These are phyloP conservation scores for Pisolithus orientalis DNA, from an alignment of 768 basidiomycete genomes.

Conservation along the genomic window DNA sequence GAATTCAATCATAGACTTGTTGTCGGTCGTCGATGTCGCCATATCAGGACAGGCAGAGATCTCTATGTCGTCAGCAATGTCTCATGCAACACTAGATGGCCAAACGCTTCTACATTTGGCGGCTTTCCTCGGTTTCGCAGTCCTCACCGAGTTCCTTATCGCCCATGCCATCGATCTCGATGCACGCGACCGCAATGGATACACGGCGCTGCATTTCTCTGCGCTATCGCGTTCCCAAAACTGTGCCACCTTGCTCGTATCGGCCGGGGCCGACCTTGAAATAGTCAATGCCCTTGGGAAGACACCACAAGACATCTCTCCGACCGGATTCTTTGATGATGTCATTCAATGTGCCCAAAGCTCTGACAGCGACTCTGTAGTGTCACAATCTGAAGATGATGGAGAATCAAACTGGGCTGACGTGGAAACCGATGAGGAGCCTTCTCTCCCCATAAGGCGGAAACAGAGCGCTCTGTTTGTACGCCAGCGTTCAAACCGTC, in stretches of 20 bases:
- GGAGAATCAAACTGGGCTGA: constrained; percentile 65
- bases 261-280: constrained; percentile 74
- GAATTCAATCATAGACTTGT: constrained; percentile 69
- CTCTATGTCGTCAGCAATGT: constrained; percentile 53
- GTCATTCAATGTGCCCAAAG: constrained; percentile 11
- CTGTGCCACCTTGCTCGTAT: constrained; percentile 63
- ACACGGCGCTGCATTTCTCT: constrained; percentile 85
- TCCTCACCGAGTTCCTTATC: constrained; percentile 68
- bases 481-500: constrained; percentile 21
- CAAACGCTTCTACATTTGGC: constrained; percentile 91
- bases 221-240: constrained; percentile 55
- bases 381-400: constrained; percentile 31
- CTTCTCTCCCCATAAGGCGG: constrained; percentile 27
- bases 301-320: constrained; percentile 58
- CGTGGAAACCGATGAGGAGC: constrained; percentile 58
- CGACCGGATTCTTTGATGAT: constrained; percentile 39
- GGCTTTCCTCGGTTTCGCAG: constrained; percentile 67
- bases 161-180: constrained; percentile 72
- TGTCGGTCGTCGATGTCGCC: constrained; percentile 68
- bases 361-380: constrained; percentile 21
- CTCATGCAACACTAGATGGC: constrained; percentile 60
- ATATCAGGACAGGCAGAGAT: constrained; percentile 37
- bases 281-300: constrained; percentile 69
- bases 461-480: constrained; percentile 29
- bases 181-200: constrained; percentile 82